phyloP scores from a whole-genome alignment of 2,329 filamentous ascomycete species.

The Diplodia mutila region DNA sequence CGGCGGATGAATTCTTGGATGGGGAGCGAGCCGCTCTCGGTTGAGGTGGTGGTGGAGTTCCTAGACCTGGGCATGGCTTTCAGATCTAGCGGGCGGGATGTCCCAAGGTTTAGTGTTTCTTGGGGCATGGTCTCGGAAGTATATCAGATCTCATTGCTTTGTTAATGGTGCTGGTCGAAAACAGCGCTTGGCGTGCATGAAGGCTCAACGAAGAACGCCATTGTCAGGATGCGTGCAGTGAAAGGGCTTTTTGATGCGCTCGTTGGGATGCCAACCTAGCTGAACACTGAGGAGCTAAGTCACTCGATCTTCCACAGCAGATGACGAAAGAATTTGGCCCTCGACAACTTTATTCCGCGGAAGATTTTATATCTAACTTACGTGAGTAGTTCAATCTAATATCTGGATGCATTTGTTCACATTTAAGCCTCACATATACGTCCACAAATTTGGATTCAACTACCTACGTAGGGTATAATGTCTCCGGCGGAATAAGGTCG shows the following conservation, averaged over 20 bases:
- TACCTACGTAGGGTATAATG: too few relatives aligned
- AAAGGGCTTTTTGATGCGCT: background rate
- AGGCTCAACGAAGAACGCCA: background rate
- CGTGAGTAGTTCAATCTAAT: too few relatives aligned
- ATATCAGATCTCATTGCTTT: background rate
- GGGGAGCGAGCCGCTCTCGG: background rate
- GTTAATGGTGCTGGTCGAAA: background rate
- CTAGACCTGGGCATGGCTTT: background rate
- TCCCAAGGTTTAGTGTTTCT: background rate
- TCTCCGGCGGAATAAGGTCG: too few relatives aligned
- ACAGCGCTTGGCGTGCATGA: slow-evolving; percentile 1
- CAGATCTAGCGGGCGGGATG: too few relatives aligned
- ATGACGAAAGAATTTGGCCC: too few relatives aligned
- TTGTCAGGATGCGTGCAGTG: background rate
- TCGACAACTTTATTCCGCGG: too few relatives aligned
- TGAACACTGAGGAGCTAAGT: background rate
- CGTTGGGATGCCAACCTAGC: background rate
- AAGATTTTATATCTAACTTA: too few relatives aligned
- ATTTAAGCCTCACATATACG: too few relatives aligned
- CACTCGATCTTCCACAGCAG: background rate
- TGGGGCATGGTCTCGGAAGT: background rate
- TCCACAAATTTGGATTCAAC: too few relatives aligned
- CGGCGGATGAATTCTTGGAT: slow-evolving; percentile 12
- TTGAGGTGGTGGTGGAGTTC: background rate
- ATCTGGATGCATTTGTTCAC: too few relatives aligned